Evolutionary conservation across 352 stramenopile genomes (phyloP).

Genomic region (Globisporangium iwayamae): DNA sequence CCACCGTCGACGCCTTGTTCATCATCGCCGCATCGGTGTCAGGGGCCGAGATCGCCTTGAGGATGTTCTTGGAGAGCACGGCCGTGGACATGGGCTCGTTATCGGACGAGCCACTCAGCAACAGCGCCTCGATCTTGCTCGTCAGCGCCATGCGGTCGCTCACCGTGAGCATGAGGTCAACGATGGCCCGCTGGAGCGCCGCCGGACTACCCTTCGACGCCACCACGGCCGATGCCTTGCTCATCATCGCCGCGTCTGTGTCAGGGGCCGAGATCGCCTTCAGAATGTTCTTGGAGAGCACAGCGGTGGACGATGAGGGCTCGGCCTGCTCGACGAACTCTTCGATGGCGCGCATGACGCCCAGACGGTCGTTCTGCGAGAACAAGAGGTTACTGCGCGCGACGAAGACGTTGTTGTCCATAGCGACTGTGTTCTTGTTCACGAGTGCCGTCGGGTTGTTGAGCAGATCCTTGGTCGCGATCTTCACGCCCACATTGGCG

Average conservation of each 20-base stretch:
- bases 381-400: conserved; percentile 30
- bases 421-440: conserved; percentile 41
- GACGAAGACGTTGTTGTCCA: conserved; percentile 36
- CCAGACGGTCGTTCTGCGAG: conserved; percentile 31
- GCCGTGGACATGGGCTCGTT: conserved; percentile 3
- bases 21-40: conserved; percentile 24
- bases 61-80: conserved; percentile 16
- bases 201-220: conserved; percentile 20
- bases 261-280: conserved; percentile 17
- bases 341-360: neutral
- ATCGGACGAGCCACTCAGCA: neutral
- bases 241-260: conserved; percentile 27
- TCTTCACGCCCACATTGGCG: neutral
- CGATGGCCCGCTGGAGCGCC: conserved; percentile 16
- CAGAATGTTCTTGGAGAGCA: conserved; percentile 16
- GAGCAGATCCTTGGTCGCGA: conserved; percentile 21
- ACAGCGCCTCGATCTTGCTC: conserved; percentile 18
- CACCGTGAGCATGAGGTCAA: conserved; percentile 12
- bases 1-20: conserved; percentile 32
- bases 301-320: conserved; percentile 11
- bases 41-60: conserved; percentile 17
- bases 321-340: neutral
- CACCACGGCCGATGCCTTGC: conserved; percentile 30
- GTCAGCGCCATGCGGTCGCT: conserved; percentile 26
- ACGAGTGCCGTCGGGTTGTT: conserved; percentile 27